Percentiles rank a stretch among this genome's conserved stretches.
These are phyloP conservation scores for Saccharomycopsis hybrid DNA, from an alignment of 1,139 yeast species.

Conservation along the genomic window DNA sequence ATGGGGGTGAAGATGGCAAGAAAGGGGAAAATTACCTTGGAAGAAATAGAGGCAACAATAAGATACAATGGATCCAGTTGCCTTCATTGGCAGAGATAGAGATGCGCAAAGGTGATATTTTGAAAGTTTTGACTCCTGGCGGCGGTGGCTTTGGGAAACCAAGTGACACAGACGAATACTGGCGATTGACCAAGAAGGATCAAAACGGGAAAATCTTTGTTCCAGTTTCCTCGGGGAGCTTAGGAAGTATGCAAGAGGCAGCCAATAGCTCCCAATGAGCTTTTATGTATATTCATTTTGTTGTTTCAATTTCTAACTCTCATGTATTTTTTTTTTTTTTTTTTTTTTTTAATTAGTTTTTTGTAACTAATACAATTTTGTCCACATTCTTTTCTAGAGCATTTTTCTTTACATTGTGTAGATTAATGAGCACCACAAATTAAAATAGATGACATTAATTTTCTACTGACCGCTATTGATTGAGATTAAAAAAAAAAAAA, in stretches of 20 bases:
- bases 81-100: slow-evolving; percentile 54
- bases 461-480: no score
- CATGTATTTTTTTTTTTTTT: no score
- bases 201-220: slow-evolving; percentile 19
- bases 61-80: slow-evolving; percentile 14
- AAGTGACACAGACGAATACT: slow-evolving; percentile 25
- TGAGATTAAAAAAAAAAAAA: no score
- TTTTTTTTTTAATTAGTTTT: no score
- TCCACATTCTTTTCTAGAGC: no score
- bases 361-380: no score
- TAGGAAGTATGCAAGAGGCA: slow-evolving; percentile 28
- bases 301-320: no score
- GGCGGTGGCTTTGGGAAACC: slow-evolving; percentile 45
- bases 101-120: slow-evolving; percentile 48
- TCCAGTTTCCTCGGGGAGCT: slow-evolving; percentile 29
- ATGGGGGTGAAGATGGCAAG: slow-evolving; percentile 53
- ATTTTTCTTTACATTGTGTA: no score
- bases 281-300: no score
- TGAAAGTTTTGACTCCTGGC: slow-evolving; percentile 48
- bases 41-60: slow-evolving; percentile 5
- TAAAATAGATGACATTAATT: no score
- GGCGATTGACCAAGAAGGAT: slow-evolving; percentile 23
- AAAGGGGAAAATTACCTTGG: slow-evolving; percentile 51
- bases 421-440: no score
- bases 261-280: slow-evolving; percentile 29